Evolutionary conservation across 192 early-diverging fungal genomes (phyloP), one percentile per base, ranked within the genome.

Genomic region (Podila horticola): DNA sequence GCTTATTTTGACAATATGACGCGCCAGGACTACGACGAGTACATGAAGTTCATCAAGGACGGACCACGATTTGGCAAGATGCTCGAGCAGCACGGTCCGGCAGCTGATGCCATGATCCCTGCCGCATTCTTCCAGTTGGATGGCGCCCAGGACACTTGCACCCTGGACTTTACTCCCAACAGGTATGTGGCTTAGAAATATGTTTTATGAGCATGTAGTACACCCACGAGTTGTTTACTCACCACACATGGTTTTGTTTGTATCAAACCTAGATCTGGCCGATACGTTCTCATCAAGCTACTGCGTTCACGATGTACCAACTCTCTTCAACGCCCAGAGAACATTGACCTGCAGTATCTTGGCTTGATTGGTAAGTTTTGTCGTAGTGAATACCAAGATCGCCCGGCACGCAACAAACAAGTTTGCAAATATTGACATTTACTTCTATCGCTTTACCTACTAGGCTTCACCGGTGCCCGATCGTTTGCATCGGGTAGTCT

Each of bases 321-420:
- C 26, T 50, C 66, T 11, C 62, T 81, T 17, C 70, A 73, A n/a
- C 66, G 74, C 26, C 72, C 75, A 12, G 83, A 87, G 45, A 89
- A 89, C 72, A 89, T 89, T 82, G 88, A 89, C 62, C 70, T 89
- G 2, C 88, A 89, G 61, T 89, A 89, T 36, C 72, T 89, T 30
- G 88, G 88, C 0, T 36, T 89, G 20, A 79, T 89, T 58, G 88
- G 88, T 62, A 73, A 48, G 61, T 13, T 8, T 34, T 52, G 30
- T 12, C n/a, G 28, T 13, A n/a, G 8, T 34, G 9, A 26, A 48
- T 17, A 13, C 17, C 58, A 30, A 33, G 59, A 22, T 55, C 7
- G 3, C 38, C 36, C n/a, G 28, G 59, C 55, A 38, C 1, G 3
- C 12, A 11, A 7, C 36, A 34, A 45, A 20, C 8, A 38, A 5